Conservation (phyloP, 305 asterid genomes). For the Fraxinus paxiana region DNA sequence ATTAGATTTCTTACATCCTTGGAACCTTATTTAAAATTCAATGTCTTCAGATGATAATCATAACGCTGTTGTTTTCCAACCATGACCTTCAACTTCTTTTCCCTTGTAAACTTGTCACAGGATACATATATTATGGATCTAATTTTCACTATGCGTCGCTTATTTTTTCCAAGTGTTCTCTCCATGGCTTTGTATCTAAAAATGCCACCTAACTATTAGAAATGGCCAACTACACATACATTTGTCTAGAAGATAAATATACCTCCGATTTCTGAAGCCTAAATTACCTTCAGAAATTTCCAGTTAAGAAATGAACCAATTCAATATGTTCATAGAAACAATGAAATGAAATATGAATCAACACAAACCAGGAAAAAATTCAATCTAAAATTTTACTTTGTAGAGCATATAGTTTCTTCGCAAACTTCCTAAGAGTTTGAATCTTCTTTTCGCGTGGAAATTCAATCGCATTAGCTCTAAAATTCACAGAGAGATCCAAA, state of each 20-base stretch:
- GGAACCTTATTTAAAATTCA: neutral
- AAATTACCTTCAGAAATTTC: neutral
- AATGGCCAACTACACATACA: neutral
- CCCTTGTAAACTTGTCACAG: neutral
- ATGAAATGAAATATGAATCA: neutral
- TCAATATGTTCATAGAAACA: neutral
- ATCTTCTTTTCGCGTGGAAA: slow-evolving; percentile 73
- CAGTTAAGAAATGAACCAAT: slow-evolving; percentile 9
- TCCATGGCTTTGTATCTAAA: neutral
- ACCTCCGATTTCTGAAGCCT: neutral
- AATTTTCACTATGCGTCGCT: neutral
- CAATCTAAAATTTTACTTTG: slow-evolving; percentile 47
- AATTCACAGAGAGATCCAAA: slow-evolving; percentile 81
- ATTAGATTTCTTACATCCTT: neutral
- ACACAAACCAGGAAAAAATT: slow-evolving; percentile 1
- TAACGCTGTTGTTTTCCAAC: slow-evolving; percentile 3
- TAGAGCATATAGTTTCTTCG: slow-evolving; percentile 61
- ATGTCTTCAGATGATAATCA: neutral
- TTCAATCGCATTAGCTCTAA: slow-evolving; percentile 33
- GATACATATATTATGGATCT: neutral
- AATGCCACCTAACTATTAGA: neutral
- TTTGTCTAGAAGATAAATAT: neutral
- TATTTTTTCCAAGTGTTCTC: neutral
- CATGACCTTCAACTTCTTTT: neutral
- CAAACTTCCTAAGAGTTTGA: slow-evolving; percentile 70